Evolutionary conservation across 306 rosid species (phyloP).

Genomic region (Malus domestica): ASM211411v1 NC_041801.1:1071001-1071500

Average conservation of each 20-base stretch:
- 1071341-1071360: neutral
- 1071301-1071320: neutral
- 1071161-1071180: too few species aligned
- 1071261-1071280: neutral
- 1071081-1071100: neutral
- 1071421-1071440: neutral
- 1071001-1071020: conserved; percentile 39
- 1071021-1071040: conserved; percentile 40
- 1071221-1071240: too few species aligned
- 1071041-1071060: neutral
- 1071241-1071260: too few species aligned
- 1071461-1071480: neutral
- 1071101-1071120: too few species aligned
- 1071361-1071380: neutral
- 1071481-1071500: neutral
- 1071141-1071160: too few species aligned
- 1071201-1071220: too few species aligned
- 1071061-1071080: neutral
- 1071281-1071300: neutral
- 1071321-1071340: neutral
- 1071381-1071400: neutral
- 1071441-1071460: neutral
- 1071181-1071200: too few species aligned
- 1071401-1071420: neutral
- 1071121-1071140: too few species aligned